A percentile compares a stretch with the other conserved stretches of the same genome.
These are phyloP conservation scores for Lathyrus tuberosus DNA, from an alignment of 306 rosid species.

Conservation along the genomic window DNA sequence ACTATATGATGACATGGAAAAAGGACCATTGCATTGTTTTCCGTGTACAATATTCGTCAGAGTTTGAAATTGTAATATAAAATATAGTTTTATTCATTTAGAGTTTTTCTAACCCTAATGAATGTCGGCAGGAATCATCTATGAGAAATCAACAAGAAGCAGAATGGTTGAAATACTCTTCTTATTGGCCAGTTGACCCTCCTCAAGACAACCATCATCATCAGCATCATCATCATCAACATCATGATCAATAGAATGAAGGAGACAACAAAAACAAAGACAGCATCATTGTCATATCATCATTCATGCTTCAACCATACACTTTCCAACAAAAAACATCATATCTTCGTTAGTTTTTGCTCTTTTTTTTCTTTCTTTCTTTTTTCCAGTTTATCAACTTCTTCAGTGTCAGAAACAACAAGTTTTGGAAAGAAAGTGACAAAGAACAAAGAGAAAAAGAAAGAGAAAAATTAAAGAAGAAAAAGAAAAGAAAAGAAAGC, in stretches of 20 bases:
- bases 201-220: slow-evolving; percentile 56
- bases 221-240: slow-evolving; percentile 34
- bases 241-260: slow-evolving; percentile 59
- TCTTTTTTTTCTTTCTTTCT: slow-evolving; percentile 36
- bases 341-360: slow-evolving; percentile 29
- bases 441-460: slow-evolving; percentile 45
- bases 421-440: slow-evolving; percentile 50
- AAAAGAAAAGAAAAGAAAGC: slow-evolving; percentile 50
- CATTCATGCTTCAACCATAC: slow-evolving; percentile 56
- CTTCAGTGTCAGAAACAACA: slow-evolving; percentile 51
- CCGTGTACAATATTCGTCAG: slow-evolving; percentile 3
- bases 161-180: slow-evolving; percentile 95
- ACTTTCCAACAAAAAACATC: slow-evolving; percentile 53
- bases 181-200: slow-evolving; percentile 87
- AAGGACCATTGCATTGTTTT: slow-evolving; percentile 27
- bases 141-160: slow-evolving; percentile 76
- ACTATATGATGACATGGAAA: slow-evolving; percentile 35
- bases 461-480: slow-evolving; percentile 19
- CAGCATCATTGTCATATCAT: slow-evolving; percentile 53
- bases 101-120: slow-evolving; percentile 37
- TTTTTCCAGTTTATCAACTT: slow-evolving; percentile 36
- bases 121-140: slow-evolving; percentile 64
- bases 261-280: slow-evolving; percentile 39
- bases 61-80: neutral
- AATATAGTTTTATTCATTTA: neutral